Percentiles rank a stretch among this genome's conserved stretches.
Conservation (phyloP, 345 rosid genomes). For the Salix arbutifolia region DNA sequence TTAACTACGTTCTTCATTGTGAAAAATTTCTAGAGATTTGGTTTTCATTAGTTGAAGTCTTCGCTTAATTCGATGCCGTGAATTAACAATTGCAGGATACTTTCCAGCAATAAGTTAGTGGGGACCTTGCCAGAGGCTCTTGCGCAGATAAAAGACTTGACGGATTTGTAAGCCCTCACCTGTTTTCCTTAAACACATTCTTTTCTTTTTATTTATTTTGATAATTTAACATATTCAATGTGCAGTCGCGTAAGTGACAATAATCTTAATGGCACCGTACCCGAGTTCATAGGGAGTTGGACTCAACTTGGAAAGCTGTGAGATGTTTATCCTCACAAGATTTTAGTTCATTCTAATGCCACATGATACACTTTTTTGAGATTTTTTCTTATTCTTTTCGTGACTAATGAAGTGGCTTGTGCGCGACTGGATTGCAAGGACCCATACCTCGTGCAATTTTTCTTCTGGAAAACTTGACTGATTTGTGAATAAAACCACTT, state of each 20-base stretch:
- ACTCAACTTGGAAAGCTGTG: conserved; percentile 7
- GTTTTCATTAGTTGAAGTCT: neutral
- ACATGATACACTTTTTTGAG: neutral
- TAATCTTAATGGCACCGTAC: conserved; percentile 14
- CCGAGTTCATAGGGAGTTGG: conserved; percentile 17
- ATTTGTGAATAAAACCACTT: neutral
- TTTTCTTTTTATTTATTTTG: neutral
- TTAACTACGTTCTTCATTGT: too few species aligned
- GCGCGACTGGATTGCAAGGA: conserved; percentile 5
- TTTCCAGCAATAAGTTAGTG: too few species aligned
- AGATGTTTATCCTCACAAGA: neutral
- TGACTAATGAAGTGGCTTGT: neutral
- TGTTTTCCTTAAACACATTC: neutral
- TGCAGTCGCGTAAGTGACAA: conserved; percentile 23
- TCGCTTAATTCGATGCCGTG: too few species aligned
- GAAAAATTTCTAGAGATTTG: too few species aligned
- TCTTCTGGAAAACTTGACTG: neutral
- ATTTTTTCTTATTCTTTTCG: too few species aligned
- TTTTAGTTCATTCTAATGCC: neutral
- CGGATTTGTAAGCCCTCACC: neutral
- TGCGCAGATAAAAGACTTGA: neutral
- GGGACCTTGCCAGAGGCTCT: too few species aligned
- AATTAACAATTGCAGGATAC: too few species aligned
- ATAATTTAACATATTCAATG: neutral
- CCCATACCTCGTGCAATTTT: neutral